Evolutionary conservation across 805 yeast genomes (phyloP), one percentile per base, ranked within the genome.

Genomic region (Candida ovalis): DNA sequence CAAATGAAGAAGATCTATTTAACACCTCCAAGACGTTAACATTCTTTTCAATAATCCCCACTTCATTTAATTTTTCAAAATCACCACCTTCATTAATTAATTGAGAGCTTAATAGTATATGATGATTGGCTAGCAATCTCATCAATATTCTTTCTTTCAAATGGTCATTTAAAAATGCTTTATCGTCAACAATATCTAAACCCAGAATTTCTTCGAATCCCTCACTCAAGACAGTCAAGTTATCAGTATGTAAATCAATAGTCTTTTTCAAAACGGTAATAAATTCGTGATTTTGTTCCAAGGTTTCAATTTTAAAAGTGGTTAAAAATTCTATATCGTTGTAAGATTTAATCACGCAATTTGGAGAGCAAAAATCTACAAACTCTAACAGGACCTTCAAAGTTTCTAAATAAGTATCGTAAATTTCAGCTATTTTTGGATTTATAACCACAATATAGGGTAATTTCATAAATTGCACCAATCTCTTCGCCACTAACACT

Each of bases 361-460:
- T 43, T 23, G 54, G 49, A 9, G 46, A 35, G 8, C 51, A 66
- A 57, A 6, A 81, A 74, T 37, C 74, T 62, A 46, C 70, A 42
- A 74, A 69, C 2, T 70, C 60, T 22, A 77, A 57, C 44, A 83
- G 57, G 4, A 77, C 70, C 44, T 77, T 70, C 70, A 89, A 76
- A 2, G 96, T 84, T 48, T 80, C 74, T 53, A 88, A 70, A 68
- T 92, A 92, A 42, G 84, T 68, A 57, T 80, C 75, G 70, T 89
- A 88, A 21, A 87, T 84, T 56, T 80, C 80, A 10, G 92, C 85
- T 44, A 92, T 84, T 58, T 88, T 81, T 5, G 97, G 97, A 62
- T 92, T 92, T 52, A 92, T 67, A 47, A 90, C 84, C 42, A 85
- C 89, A 56, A 91, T 76, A 63, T 89, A 92, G 0, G 97, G 97